Base-by-base conservation (phyloP, 352 stramenopile genomes). In the Globisporangium nodosum region DNA sequence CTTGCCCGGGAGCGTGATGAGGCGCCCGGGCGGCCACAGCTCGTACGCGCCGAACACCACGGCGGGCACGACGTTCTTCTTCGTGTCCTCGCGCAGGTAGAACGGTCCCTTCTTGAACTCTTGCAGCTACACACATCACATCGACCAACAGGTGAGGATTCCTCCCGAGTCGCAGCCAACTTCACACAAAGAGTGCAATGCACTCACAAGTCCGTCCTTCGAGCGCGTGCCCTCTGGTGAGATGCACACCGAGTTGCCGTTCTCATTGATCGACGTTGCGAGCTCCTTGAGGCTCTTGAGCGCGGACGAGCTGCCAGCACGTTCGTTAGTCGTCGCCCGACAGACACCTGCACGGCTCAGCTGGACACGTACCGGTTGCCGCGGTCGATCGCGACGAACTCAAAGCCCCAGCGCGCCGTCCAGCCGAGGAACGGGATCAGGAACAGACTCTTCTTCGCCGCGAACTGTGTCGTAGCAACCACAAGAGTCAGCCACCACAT, bases 81-180 rank as follows among this genome's bases (percentile, higher is more conserved):
- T 87, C 42, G 79, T 91, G 57, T 92, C 82, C 24, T 91, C 81
- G 30, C 80, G 78, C 55, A 94, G 58, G 60, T 94, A 92, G 64
- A 94, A 94, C 30, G 85, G 85, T 1, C 85, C 85, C 57, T 94
- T 94, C 68, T 94, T 94, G 64, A 94, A 94, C 48, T 91, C 81
- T 73, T 91, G 80, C 31, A 94, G 67, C 79, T 90, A 55, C n/a
- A 63, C 33, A 62, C 15, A 16, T 3, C 64, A n/a, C 39, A 56
- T 27, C 21, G 50, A n/a, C 9, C 42, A 30, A 24, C 47, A 35
- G 8, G 51, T 60, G 24, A 27, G 24, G 24, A 27, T 27, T 27
- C 24, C 24, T 27, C 24, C 24, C 24, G 2, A 27, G 24, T 27
- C 24, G 24, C 24, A 27, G 24, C 24, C 24, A 27, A 27, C 24